Base-by-base conservation (phyloP, 73 alveolate genomes). In the Symbiodinium pilosum region DNA sequence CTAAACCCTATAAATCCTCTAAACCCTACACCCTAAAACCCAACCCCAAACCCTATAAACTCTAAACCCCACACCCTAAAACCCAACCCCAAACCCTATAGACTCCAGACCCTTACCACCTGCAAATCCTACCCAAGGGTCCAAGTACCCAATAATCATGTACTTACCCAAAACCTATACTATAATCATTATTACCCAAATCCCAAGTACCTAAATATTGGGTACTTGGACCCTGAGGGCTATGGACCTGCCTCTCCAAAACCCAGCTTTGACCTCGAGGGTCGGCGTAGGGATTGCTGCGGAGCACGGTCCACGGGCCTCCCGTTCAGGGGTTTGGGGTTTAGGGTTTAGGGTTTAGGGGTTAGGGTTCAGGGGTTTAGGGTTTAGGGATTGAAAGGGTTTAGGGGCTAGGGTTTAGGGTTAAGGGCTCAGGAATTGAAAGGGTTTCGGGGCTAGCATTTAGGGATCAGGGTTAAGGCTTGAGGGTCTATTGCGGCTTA, bases 251-350 rank as follows among this genome's bases (percentile, higher is more conserved):
- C 77, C 77, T 64, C 77, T 26, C 77, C 77, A 68, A 39, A 54
- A 36, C 95, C 32, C 75, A 88, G 95, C 75, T 88, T 88, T 26
- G 95, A 88, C 44, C 95, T 59, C 28, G 95, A 88, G n/a, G 95
- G 95, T n/a, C 95, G 95, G 20, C 95, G 95, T 38, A 84, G 95
- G 87, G 75, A 41, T 64, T 88, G 86, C 56, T 88, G 95, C 43
- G 95, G 95, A 26, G 87, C 95, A 7, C 95, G 86, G 44, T 88
- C 95, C 20, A 84, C 20, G 75, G 95, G 95, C 12, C 68, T 83
- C 21, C 21, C 14, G 32, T 64, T 64, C 16, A 16, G 71, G 32
- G 38, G 38, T 26, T 3, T n/a, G 34, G 77, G 77, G 26, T 59
- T 59, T 59, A 59, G 77, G 77, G 77, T 59, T 59, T 59, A 59